phyloP scores from a whole-genome alignment of 108 stramenopile genomes.

The Poteriospumella lacustris region DNA sequence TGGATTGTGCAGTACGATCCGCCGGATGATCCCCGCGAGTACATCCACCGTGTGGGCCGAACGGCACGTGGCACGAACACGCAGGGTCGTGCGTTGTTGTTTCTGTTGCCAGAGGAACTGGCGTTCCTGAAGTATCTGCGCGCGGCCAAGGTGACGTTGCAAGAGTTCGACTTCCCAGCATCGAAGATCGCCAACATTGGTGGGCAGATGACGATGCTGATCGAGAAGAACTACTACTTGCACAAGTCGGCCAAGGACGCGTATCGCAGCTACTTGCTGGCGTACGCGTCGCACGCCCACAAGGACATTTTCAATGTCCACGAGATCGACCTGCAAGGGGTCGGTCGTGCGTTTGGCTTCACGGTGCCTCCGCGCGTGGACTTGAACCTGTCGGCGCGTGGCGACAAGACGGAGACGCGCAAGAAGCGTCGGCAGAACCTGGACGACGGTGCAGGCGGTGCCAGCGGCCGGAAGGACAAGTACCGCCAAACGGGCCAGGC shows the following conservation, averaged over 20 bases:
- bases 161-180: slow-evolving; percentile 95
- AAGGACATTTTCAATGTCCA: slow-evolving; percentile 97
- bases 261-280: slow-evolving; percentile 87
- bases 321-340: slow-evolving; percentile 84
- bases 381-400: slow-evolving; percentile 76
- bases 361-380: slow-evolving; percentile 91
- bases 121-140: slow-evolving; percentile 91
- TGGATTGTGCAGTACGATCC: slow-evolving; percentile 99
- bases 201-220: slow-evolving; percentile 79
- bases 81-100: slow-evolving; percentile 88
- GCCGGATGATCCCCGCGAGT: slow-evolving; percentile 96
- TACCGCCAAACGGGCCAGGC: slow-evolving; percentile 63
- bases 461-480: slow-evolving; percentile 32
- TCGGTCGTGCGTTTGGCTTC: slow-evolving; percentile 92
- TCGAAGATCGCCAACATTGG: slow-evolving; percentile 90
- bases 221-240: slow-evolving; percentile 98
- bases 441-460: too few species aligned
- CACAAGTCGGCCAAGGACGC: slow-evolving; percentile 91
- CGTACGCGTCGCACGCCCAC: slow-evolving; percentile 92
- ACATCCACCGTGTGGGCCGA: slow-evolving; percentile 73
- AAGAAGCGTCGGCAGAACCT: too few species aligned
- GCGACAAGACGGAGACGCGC: slow-evolving; percentile 57
- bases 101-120: slow-evolving; percentile 93
- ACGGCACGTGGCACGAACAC: slow-evolving; percentile 87
- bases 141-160: slow-evolving; percentile 89